Conservation (phyloP, 176 grass and related monocot genomes). For the bread wheat (Triticum aestivum) region IWGSC_CS_RefSeq_v2.1 NC_057809.1:545656757-545657256, state of each 20-base stretch:
- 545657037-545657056: neutral
- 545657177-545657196: neutral
- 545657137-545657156: conserved; percentile 29
- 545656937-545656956: neutral
- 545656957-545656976: neutral
- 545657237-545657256: neutral
- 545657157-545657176: neutral
- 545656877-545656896: neutral
- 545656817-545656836: neutral
- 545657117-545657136: neutral
- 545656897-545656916: conserved; percentile 8
- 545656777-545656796: conserved; percentile 1
- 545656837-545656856: neutral
- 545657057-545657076: neutral
- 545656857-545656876: neutral
- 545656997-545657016: neutral
- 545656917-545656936: neutral
- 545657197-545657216: conserved; percentile 9
- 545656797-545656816: neutral
- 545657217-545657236: conserved; percentile 4
- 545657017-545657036: neutral
- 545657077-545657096: neutral
- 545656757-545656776: neutral
- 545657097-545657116: conserved; percentile 2
- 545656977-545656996: neutral